phyloP scores from a whole-genome alignment of 2,329 filamentous ascomycete genomes.

The Trichoderma polysporum region DNA sequence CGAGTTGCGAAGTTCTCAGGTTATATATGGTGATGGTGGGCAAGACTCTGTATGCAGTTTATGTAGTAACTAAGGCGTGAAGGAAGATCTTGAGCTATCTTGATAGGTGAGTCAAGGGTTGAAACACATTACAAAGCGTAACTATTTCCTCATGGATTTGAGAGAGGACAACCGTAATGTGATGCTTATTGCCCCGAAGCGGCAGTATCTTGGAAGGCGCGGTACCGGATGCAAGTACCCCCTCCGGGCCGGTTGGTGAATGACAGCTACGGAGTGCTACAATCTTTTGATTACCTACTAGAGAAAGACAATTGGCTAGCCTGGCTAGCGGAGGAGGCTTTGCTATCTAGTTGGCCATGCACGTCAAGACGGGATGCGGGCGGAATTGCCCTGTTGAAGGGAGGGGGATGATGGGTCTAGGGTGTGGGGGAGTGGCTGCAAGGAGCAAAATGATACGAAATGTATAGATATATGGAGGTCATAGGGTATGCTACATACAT shows the following conservation, averaged over 20 bases:
- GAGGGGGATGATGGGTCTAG: background rate
- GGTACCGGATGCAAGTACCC: background rate
- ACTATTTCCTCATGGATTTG: background rate
- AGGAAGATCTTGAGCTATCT: background rate
- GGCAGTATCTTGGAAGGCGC: background rate
- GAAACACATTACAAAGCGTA: background rate
- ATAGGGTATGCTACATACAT: background rate
- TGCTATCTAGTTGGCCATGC: background rate
- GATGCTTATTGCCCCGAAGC: conserved; percentile 2
- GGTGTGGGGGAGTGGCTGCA: conserved; percentile 1
- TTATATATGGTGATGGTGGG: background rate
- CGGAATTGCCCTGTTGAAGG: conserved; percentile 13
- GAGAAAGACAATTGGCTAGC: background rate
- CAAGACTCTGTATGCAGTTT: background rate
- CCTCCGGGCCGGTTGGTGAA: background rate
- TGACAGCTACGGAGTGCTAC: background rate
- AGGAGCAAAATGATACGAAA: background rate
- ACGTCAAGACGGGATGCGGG: background rate
- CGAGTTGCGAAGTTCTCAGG: background rate
- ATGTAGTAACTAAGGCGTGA: background rate
- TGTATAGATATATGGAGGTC: background rate
- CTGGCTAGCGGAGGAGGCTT: background rate
- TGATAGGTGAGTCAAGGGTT: background rate
- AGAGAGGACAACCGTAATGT: background rate
- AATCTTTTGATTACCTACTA: background rate